A percentile compares a stretch with the other conserved stretches of the same genome.
Conservation (phyloP, 2,329 filamentous ascomycete genomes). For the Penicillium concentricum region DNA sequence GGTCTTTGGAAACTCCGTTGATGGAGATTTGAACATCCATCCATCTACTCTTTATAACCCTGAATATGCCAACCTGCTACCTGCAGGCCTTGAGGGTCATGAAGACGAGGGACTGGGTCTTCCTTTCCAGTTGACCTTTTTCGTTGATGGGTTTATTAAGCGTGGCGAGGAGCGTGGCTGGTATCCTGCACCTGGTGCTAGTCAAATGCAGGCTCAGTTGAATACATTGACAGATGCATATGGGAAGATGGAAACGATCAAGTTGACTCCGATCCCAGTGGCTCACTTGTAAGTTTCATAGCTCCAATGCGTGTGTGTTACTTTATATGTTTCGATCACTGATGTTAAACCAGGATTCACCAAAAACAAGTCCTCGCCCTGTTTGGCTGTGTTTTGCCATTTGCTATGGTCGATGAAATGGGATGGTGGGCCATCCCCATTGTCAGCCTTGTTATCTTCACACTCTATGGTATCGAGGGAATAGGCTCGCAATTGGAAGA, state of each 20-base stretch:
- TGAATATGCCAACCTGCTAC: constrained; percentile 54
- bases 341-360: constrained; percentile 51
- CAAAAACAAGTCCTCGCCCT: constrained; percentile 63
- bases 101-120: constrained; percentile 61
- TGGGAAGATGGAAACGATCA: constrained; percentile 64
- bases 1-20: constrained; percentile 24
- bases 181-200: constrained; percentile 60
- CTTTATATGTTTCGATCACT: not conserved
- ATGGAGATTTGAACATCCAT: constrained; percentile 32
- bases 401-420: constrained; percentile 63
- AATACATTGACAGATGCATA: constrained; percentile 59
- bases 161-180: constrained; percentile 56
- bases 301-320: not conserved
- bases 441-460: constrained; percentile 61
- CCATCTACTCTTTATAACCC: constrained; percentile 38
- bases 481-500: constrained; percentile 65
- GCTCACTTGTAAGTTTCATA: constrained; percentile 52
- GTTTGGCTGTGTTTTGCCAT: constrained; percentile 61
- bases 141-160: constrained; percentile 61
- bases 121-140: constrained; percentile 60
- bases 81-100: constrained; percentile 51
- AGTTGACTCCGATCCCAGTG: constrained; percentile 63
- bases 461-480: constrained; percentile 63
- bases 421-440: constrained; percentile 62
- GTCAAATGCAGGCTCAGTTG: constrained; percentile 58